Percentiles rank a stretch among this genome's conserved stretches.
Conservation (phyloP, 139 green algal species). For the Bryopsis sp. region DNA sequence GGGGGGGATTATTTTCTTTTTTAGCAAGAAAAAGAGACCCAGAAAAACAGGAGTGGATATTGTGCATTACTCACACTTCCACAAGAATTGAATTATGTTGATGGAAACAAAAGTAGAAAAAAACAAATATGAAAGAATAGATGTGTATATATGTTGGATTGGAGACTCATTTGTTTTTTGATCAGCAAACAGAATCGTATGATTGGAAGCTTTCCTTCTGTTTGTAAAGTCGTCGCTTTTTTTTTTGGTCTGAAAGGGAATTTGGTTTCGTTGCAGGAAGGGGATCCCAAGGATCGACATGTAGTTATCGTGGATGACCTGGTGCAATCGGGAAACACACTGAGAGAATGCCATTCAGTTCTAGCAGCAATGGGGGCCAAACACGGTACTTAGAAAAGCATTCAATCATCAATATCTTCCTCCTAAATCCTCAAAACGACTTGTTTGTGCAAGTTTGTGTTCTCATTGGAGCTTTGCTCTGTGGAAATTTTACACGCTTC, state of each 20-base stretch:
- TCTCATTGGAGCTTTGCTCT: background rate
- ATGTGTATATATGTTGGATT: no score
- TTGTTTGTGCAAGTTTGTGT: background rate
- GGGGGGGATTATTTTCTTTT: no score
- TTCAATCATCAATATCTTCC: background rate
- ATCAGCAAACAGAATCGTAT: no score
- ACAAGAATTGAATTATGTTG: no score
- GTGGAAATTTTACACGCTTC: background rate
- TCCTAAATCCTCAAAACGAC: no score
- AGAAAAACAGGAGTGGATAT: no score
- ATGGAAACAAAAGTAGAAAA: no score
- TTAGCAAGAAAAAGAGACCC: no score
- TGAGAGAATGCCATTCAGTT: conserved; percentile 91
- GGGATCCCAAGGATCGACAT: conserved; percentile 71
- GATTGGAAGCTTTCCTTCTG: background rate
- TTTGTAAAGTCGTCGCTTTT: background rate
- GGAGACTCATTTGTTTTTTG: no score
- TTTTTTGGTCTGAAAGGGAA: background rate
- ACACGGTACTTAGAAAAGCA: conserved; percentile 28
- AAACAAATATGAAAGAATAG: no score
- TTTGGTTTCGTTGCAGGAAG: conserved; percentile 60
- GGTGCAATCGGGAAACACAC: conserved; percentile 89
- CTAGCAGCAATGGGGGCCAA: conserved; percentile 55
- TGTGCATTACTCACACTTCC: no score
- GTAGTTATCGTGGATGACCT: conserved; percentile 98